Base-by-base conservation (phyloP, 352 stramenopile genomes). In the Phytophthora megakarya region DNA sequence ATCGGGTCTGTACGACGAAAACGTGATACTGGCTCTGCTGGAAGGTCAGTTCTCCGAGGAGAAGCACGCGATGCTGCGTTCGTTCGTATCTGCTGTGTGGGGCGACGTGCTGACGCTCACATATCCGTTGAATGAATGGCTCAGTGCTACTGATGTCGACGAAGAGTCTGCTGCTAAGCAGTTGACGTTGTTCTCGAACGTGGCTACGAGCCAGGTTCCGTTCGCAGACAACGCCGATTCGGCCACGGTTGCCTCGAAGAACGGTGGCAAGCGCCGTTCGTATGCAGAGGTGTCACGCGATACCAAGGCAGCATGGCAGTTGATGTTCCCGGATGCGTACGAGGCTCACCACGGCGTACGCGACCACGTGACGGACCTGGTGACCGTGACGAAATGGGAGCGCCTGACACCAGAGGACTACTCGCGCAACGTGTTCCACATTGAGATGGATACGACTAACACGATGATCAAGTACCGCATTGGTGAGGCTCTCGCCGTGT, bases 371-470 rank as follows among this genome's bases (percentile, higher is more conserved):
- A 86, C 86, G 35, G 79, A 85, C 28, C 47, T 94, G 15, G 80
- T 92, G 50, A 73, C 61, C 21, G 81, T 94, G 44, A 92, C 81
- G 45, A 90, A 90, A 54, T 92, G 84, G 76, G 70, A 90, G 60
- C 82, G 88, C 23, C 70, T 96, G 38, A 96, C 88, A 15, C 88
- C 88, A 1, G 57, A 51, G 12, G 83, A 91, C 62, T 96, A 96
- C 75, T 80, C 75, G 60, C 84, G 88, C 33, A 92, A 96, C 65
- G 88, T 96, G 32, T 92, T 93, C 73, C 88, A 95, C 68, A 53
- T 95, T 43, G 84, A 92, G 56, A 92, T 96, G 76, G 88, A 95
- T 72, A 93, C 89, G 47, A 87, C 63, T 19, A 85, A 86, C 70
- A 90, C 80, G 18, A 69, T 67, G 30, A 89, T 96, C 67, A 81